Evolutionary conservation across 169 alveolate species (phyloP), one percentile per base, ranked within the genome.

Genomic region (Plasmodium malariae): DNA sequence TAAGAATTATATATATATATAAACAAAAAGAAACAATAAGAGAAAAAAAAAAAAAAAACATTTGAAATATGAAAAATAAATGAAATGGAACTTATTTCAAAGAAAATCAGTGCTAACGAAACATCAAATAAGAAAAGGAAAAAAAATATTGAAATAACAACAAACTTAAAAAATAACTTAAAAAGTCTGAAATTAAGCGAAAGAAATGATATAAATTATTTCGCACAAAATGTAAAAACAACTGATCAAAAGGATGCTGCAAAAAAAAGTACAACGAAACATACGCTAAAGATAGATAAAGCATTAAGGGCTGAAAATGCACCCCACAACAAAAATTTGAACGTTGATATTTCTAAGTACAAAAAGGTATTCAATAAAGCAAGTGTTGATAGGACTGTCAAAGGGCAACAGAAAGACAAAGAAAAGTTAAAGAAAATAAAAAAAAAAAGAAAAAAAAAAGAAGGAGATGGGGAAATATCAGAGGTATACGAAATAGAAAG

Each of bases 81-180:
- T 30, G 36, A 49, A n/a, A 72, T 72, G 86, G 86, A 72, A 51
- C 51, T 30, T 40, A 26, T 59, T 72, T 54, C 68, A 19, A 54
- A 30, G 17, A 57, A 55, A 34, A 37, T 36, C 3, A 43, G 51
- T 24, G 40, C 68, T 14, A 72, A 54, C 26, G 63, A 40, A 48
- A 59, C 26, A 30, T 2, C 67, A 51, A 17, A 30, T 48, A 72
- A 72, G 9, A 51, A 72, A 51, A 57, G 55, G 57, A 72, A 72
- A 72, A 49, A 72, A 72, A 21, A 51, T 54, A 36, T 21, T 34
- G 28, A 34, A 34, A 37, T 19, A 72, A 72, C 48, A 17, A 59
- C 6, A 72, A 72, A 72, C 21, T 14, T 49, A 49, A 72, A 19
- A 24, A 59, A 57, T 30, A 11, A 72, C 40, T 24, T 30, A 34